Evolutionary conservation across 306 rosid species (phyloP), one percentile per base, ranked within the genome.

Genomic region (Bauhinia variegata): DNA sequence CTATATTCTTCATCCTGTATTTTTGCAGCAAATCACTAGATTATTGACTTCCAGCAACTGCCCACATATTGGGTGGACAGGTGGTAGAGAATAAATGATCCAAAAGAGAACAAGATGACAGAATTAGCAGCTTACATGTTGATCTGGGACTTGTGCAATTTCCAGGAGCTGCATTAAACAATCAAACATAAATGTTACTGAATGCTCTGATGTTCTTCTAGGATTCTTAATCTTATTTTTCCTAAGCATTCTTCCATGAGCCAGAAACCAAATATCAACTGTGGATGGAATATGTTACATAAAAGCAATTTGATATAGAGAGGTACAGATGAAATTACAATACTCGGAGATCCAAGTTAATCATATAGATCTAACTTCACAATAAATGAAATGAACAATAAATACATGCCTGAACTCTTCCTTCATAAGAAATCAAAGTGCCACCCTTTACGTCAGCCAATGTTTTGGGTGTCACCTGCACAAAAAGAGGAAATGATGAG

Each of bases 381-480:
- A 70, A 49, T 7, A 59, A 68, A 56, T 12, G 39, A 58, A 34
- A 12, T 47, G 49, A 64, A 64, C 19, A 49, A 78, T 54, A 38
- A 16, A 73, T 38, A 47, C 63, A 44, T 83, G 83, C 96, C 96
- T 86, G 96, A 75, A 86, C 87, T 67, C 88, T 83, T 68, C 95
- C 99, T 76, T 93, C 99, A 52, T 90, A 93, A 67, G 99, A 93
- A 66, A 93, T 90, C 51, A 93, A 83, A 72, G 99, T 93, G 72
- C 99, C 99, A 71, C 99, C 97, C 86, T 93, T 93, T 64, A 93
- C 97, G 80, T 93, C 99, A 34, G 99, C 99, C 88, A 93, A 77
- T 62, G 99, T 93, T 83, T 90, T 93, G 3, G 96, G 96, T 39
- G 96, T 88, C 44, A 88, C 96, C 92, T 86, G 78, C 18, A 73